A percentile compares a stretch with the other conserved stretches of the same genome.
phyloP scores from a whole-genome alignment of 192 early-diverging fungal species.

The Coemansia umbellata region DNA sequence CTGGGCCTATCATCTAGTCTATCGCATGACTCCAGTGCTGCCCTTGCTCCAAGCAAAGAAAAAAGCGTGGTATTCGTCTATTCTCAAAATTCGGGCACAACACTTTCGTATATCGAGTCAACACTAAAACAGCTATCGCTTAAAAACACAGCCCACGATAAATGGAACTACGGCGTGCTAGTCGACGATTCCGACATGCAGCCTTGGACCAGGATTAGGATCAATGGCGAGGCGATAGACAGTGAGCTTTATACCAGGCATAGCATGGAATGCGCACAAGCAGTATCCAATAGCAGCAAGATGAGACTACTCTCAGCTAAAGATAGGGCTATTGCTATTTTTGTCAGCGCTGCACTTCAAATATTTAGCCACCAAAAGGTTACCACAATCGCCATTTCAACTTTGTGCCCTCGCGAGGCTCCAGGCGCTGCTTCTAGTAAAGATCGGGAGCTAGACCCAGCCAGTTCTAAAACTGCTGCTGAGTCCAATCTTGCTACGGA shows the following conservation, averaged over 20 bases:
- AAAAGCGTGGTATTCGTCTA: constrained; percentile 28
- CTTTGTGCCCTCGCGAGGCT: background rate
- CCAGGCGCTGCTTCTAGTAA: background rate
- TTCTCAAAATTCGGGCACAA: constrained; percentile 12
- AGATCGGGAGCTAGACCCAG: background rate
- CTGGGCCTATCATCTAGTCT: constrained; percentile 22
- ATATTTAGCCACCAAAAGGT: constrained; percentile 26
- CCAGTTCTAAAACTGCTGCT: background rate
- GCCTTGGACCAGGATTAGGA: constrained; percentile 16
- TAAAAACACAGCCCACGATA: constrained; percentile 1
- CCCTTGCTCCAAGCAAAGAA: constrained; percentile 11
- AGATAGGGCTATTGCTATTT: constrained; percentile 3
- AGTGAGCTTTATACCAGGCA: constrained; percentile 14
- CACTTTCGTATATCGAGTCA: constrained; percentile 37
- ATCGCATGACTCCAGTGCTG: constrained; percentile 4
- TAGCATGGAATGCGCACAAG: constrained; percentile 11
- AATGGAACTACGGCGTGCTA: constrained; percentile 30
- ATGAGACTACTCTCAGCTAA: background rate
- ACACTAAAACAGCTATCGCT: constrained; percentile 30
- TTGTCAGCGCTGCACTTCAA: constrained; percentile 30
- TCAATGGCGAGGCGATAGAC: constrained; percentile 26
- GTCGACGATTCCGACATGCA: constrained; percentile 20
- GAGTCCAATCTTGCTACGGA: background rate
- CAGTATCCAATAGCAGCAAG: constrained; percentile 1
- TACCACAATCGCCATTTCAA: constrained; percentile 18